Evolutionary conservation across 345 rosid species (phyloP).

Genomic region (Leavenworthia alabamica): DNA sequence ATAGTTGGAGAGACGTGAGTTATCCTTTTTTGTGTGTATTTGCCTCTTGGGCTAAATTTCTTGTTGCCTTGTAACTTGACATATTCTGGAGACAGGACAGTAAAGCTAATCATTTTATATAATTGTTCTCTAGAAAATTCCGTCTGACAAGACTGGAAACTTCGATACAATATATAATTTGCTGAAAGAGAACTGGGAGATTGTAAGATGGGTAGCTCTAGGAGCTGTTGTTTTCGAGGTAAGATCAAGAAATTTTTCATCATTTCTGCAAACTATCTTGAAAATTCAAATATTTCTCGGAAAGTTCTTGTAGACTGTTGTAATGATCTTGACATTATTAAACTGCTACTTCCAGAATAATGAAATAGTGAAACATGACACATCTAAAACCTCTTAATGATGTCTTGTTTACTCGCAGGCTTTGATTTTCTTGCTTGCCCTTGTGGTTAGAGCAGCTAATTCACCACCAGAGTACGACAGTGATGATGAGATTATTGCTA

Average conservation of each 20-base stretch:
- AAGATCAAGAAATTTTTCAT: no score
- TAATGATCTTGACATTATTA: no score
- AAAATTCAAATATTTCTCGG: no score
- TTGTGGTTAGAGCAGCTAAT: conserved; percentile 73
- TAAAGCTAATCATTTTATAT: conserved; percentile 1
- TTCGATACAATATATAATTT: conserved; percentile 64
- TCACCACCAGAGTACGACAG: conserved; percentile 83
- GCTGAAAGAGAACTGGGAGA: conserved; percentile 72
- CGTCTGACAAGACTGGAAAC: conserved; percentile 77
- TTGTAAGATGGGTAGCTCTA: conserved; percentile 87
- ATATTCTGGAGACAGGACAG: neutral
- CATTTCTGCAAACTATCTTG: no score
- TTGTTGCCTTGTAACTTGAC: neutral
- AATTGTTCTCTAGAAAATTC: conserved; percentile 52
- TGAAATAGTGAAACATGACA: neutral
- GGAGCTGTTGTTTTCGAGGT: conserved; percentile 86
- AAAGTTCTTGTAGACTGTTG: no score
- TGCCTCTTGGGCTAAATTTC: neutral
- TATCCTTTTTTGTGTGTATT: neutral
- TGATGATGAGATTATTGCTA: conserved; percentile 72
- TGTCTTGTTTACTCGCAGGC: conserved; percentile 49
- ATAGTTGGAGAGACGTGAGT: conserved; percentile 81
- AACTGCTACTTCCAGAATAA: neutral
- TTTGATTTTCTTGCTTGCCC: conserved; percentile 70
- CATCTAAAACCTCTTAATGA: neutral